Evolutionary conservation across 23 red algal species (phyloP), one percentile per base, ranked within the genome.

Genomic region (Gracilaria caudata): DNA sequence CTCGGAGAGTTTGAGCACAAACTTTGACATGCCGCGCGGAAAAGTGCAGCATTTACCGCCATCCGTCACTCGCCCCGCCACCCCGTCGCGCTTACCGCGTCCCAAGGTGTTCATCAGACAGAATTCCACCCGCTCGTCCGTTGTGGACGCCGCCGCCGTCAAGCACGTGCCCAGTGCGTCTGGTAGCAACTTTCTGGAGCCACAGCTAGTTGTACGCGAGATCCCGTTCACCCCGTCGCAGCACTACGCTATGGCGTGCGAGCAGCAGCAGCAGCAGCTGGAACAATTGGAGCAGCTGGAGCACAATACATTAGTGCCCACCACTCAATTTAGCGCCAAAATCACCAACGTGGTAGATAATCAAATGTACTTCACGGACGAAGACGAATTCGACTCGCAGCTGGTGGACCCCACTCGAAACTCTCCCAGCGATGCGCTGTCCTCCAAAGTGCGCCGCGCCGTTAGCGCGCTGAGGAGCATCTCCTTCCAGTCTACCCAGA

Each of bases 381-480:
- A 80, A 14, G 77, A 80, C 24, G 77, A 63, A 51, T 57, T 60
- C 32, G 77, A 57, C 51, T 63, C 77, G 19, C 51, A 80, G 35
- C 32, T 60, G 46, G 3, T 57, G 21, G 77, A 80, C 77, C 14
- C 44, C 36, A 58, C 28, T 8, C 59, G 58, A 0, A 89, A 78
- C 35, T 44, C 41, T 17, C 41, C 68, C 3, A 44, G 35, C 25
- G 85, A 89, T 19, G 68, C 26, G 30, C 85, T 89, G 20, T 77
- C 68, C 26, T 47, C 40, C 39, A 78, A 79, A 55, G 85, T 89
- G 30, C 70, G 68, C 34, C 85, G 85, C 85, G 85, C 68, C 32
- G 63, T 89, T 10, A 89, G 85, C 47, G 68, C 64, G 34, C 85
- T 89, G n/a, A 24, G 85, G 11, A 78, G 68, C 85, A 89, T 89